Evolutionary conservation across 2,329 filamentous ascomycete genomes (phyloP), one percentile per base, ranked within the genome.

Genomic region (Aureobasidium sp.): DNA sequence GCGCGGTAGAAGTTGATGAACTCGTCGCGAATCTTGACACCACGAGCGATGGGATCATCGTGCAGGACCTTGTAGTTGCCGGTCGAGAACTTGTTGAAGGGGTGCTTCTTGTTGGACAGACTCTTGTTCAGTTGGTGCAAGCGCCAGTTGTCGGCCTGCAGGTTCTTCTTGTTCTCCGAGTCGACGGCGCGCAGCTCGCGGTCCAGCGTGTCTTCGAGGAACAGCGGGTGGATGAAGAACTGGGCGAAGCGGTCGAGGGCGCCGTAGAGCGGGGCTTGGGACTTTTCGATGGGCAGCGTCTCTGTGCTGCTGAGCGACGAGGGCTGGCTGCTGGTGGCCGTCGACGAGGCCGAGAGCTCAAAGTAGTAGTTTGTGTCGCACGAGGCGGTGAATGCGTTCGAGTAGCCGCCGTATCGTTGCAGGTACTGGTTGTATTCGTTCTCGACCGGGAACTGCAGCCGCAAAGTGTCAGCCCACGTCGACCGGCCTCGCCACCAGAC

Each of bases 361-460:
- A 99, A 99, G 75, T 89, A 97, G 77, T 95, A 99, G 76, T 97
- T 97, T 64, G 94, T 99, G 57, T 93, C 95, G 1, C 90, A 96
- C 5, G 89, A 81, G 17, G 88, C 91, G 1, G 94, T 99, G 74
- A 95, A 97, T 60, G 94, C 94, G 73, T 99, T 99, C 29, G 92
- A 96, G 70, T 87, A 85, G 60, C 94, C 94, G 10, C 91, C 95
- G 73, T 96, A 88, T 62, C 89, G 82, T 55, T 91, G 89, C 58
- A 99, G 83, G 73, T 95, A 99, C 71, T 93, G 87, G 69, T 90
- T 90, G 78, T 99, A 99, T 65, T 89, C 93, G 74, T 99, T 97
- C 75, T 96, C 93, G 71, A 87, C 84, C 0, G 94, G 94, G 70
- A 94, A 99, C 83, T 88, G 69, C 62, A 46, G 50, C 27, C 57